Conservation (phyloP, 1,284 basidiomycete genomes). For the Thecaphora frezii region DNA sequence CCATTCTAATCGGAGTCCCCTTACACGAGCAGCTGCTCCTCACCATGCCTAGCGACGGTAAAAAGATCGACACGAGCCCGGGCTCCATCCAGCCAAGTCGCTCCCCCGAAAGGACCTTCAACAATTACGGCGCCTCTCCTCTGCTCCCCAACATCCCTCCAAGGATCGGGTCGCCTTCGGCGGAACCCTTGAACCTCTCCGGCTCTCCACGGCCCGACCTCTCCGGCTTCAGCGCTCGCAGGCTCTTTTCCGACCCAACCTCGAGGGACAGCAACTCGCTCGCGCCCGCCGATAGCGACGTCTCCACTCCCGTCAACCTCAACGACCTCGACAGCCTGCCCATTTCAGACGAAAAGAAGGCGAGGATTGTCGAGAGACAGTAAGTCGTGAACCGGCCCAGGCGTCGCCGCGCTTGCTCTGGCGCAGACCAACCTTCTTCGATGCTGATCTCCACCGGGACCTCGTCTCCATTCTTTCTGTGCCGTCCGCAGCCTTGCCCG, state of each 20-base stretch:
- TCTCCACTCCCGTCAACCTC: slow-evolving; percentile 37
- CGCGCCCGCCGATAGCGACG: slow-evolving; percentile 23
- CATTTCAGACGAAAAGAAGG: slow-evolving; percentile 50
- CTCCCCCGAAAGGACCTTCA: slow-evolving; percentile 24
- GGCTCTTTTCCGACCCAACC: slow-evolving; percentile 21
- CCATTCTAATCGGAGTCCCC: too few species aligned
- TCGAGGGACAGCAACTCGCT: slow-evolving; percentile 29
- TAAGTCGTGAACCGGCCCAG: slow-evolving; percentile 2
- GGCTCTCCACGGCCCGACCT: slow-evolving; percentile 7
- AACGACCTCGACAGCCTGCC: slow-evolving; percentile 46
- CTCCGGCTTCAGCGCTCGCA: slow-evolving; percentile 14
- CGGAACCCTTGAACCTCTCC: slow-evolving; percentile 22
- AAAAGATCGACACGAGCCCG: background rate
- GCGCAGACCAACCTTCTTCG: too few species aligned
- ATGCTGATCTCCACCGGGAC: background rate
- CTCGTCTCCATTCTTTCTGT: background rate
- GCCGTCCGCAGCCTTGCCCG: slow-evolving; percentile 17
- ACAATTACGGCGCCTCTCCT: slow-evolving; percentile 20
- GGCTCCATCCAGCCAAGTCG: background rate
- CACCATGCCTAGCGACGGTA: background rate
- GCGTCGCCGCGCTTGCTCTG: background rate
- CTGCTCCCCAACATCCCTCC: slow-evolving; percentile 43
- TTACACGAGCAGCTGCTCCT: too few species aligned
- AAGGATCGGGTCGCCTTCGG: slow-evolving; percentile 34
- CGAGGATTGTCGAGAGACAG: slow-evolving; percentile 47